Evolutionary conservation across 1,139 yeast species (phyloP), one percentile per base, ranked within the genome.

Genomic region (Blastobotrys proliferans): DNA sequence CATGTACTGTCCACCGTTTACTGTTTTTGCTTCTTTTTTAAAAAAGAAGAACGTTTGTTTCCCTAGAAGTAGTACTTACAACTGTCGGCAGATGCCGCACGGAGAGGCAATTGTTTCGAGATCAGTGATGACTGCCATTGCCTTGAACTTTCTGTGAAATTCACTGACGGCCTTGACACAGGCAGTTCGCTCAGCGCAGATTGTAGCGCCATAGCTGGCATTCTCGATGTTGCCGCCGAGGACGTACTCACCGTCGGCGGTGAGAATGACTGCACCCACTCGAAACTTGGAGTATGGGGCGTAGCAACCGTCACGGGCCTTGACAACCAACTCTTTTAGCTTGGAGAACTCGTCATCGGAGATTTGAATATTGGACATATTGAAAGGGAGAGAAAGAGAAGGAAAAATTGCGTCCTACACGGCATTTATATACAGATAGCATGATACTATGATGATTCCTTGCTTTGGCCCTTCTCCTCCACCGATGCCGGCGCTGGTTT

Each of bases 71-170:
- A 18, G 20, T 35, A 55, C 63, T 45, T 50, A 57, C 57, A 84
- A 76, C 61, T 92, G 98, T 45, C 98, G 72, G 57, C 98, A 92
- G 35, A 92, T 82, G 2, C 98, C 98, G 62, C 98, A 92, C 0
- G 98, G 98, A 8, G 90, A 73, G 14, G 85, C 80, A 20, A 81
- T 72, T 10, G 72, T 73, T 0, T 66, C 67, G 19, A 76, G 62
- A 56, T 84, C 92, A 25, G 87, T 75, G 3, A 85, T 69, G 20
- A 87, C 80, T 2, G 88, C 96, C 46, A 88, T 73, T 3, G 83
- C 84, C 48, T 66, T 70, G 60, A 80, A 77, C 25, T 54, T 41
- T 8, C 55, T 63, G 54, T 73, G 63, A 32, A 84, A 76, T 47
- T 66, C 63, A 56, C 72, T 69, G 68, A 81, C 73, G 0, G 94